Evolutionary conservation across 2,329 filamentous ascomycete genomes (phyloP).

Genomic region (Lizonia empirigonia): DNA sequence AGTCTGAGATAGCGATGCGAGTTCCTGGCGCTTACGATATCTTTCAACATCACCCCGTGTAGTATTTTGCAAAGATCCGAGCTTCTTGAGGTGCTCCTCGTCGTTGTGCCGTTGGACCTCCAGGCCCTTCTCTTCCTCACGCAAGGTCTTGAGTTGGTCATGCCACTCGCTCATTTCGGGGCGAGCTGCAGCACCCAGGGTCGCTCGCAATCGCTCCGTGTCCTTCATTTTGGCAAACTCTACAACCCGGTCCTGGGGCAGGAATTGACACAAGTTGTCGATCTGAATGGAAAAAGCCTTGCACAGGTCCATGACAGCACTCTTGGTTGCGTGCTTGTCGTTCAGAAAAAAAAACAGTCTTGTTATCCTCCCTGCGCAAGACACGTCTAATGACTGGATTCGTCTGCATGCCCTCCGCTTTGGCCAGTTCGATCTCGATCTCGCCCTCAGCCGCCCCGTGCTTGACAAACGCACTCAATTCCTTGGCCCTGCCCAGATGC

Average conservation of each 20-base stretch:
- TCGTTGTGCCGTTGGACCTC: constrained; percentile 64
- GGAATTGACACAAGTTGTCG: constrained; percentile 95
- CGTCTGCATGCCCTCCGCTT: constrained; percentile 57
- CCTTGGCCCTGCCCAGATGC: constrained; percentile 83
- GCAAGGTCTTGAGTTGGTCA: constrained; percentile 71
- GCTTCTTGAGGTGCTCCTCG: constrained; percentile 65
- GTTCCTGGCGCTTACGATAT: constrained; percentile 73
- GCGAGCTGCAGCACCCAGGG: constrained; percentile 84
- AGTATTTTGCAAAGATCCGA: constrained; percentile 74
- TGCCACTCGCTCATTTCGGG: constrained; percentile 82
- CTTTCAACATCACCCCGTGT: constrained; percentile 84
- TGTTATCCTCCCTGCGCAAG: constrained; percentile 83
- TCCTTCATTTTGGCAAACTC: constrained; percentile 88
- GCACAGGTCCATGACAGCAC: constrained; percentile 70
- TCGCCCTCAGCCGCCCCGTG: constrained; percentile 77
- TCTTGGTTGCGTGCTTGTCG: constrained; percentile 64
- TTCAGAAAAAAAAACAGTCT: constrained; percentile 79
- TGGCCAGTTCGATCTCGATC: constrained; percentile 90
- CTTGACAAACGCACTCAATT: constrained; percentile 90
- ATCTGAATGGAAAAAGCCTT: constrained; percentile 85
- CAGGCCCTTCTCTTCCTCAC: constrained; percentile 70
- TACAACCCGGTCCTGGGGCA: constrained; percentile 93
- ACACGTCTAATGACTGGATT: constrained; percentile 78
- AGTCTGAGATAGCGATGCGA: constrained; percentile 66
- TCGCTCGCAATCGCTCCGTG: constrained; percentile 81